Evolutionary conservation across 352 stramenopile species (phyloP).

Genomic region (Globisporangium lucens): DNA sequence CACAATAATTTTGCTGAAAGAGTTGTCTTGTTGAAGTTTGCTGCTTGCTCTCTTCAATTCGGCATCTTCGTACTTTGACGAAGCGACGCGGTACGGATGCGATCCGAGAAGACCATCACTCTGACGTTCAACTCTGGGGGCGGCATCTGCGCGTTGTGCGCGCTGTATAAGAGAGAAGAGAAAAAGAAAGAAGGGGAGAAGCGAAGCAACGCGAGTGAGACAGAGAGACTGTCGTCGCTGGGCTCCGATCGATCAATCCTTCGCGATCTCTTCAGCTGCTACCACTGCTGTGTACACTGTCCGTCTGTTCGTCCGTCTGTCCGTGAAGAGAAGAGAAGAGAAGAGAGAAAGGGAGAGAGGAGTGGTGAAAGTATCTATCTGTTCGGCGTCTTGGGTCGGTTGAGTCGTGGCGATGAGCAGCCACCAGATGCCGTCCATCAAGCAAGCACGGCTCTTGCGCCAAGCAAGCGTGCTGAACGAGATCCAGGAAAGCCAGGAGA

Average conservation of each 20-base stretch:
- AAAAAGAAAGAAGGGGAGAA: constrained; percentile 8
- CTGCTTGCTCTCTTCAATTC: not conserved
- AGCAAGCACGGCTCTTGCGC: constrained; percentile 34
- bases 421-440: constrained; percentile 17
- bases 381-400: not conserved
- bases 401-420: constrained; percentile 22
- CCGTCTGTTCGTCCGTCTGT: not conserved
- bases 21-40: constrained; percentile 8
- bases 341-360: not conserved
- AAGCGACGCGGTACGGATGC: not conserved
- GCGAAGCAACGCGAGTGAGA: not conserved
- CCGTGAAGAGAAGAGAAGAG: not conserved
- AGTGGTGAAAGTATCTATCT: not conserved
- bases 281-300: not conserved
- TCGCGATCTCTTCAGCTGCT: not conserved
- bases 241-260: constrained; percentile 1
- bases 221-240: not conserved
- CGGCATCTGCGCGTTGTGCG: not conserved
- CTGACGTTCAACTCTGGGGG: constrained; percentile 4
- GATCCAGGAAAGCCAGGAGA: constrained; percentile 73
- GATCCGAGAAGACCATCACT: constrained; percentile 15
- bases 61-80: constrained; percentile 6
- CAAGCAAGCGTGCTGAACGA: constrained; percentile 80
- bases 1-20: not conserved
- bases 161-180: not conserved